Conservation (phyloP, 148 eudicot genomes). For the Fallopia convolvulus region DNA sequence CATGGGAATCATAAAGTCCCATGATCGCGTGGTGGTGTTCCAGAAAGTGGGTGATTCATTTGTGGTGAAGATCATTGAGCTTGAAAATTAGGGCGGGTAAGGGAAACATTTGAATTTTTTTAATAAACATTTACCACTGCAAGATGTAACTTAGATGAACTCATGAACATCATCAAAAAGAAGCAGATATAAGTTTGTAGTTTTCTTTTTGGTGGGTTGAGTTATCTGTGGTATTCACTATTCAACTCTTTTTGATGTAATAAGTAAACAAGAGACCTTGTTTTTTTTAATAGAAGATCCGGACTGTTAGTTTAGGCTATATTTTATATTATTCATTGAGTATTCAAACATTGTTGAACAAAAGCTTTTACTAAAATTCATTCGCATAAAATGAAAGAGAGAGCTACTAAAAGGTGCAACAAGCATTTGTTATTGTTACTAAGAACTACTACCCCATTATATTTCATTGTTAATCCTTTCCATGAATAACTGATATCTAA, state of each 20-base stretch:
- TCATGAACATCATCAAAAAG: background rate
- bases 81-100: constrained; percentile 33
- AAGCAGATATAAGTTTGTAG: background rate
- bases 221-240: background rate
- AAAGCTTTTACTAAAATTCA: too few species aligned
- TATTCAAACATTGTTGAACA: too few species aligned
- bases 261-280: background rate
- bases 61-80: constrained; percentile 90
- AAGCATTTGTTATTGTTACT: too few species aligned
- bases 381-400: too few species aligned
- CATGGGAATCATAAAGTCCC: constrained; percentile 70
- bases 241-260: background rate
- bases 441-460: too few species aligned
- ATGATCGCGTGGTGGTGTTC: constrained; percentile 83
- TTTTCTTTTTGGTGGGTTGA: background rate
- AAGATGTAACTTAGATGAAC: background rate
- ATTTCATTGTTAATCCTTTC: too few species aligned
- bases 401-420: too few species aligned
- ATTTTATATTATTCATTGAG: too few species aligned
- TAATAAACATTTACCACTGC: background rate
- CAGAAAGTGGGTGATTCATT: constrained; percentile 87
- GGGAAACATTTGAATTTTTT: background rate
- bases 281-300: too few species aligned
- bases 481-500: too few species aligned
- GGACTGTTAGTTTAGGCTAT: too few species aligned